Evolutionary conservation across 2,329 filamentous ascomycete genomes (phyloP), one percentile per base, ranked within the genome.

Genomic region (Beauveria brongniartii): DNA sequence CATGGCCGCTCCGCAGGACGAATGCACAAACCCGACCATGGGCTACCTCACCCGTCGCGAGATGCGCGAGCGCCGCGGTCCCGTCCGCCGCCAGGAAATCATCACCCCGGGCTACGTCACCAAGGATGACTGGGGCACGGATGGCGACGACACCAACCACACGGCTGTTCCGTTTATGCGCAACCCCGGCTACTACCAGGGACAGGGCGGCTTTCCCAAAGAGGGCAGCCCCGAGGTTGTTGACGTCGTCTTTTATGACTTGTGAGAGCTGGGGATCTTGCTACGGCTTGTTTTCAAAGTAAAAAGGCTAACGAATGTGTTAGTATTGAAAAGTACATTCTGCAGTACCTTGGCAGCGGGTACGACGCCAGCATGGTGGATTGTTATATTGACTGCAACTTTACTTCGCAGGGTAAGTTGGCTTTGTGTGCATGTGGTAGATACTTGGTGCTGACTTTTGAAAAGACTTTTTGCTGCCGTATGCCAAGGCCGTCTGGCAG

Each of bases 111-210:
- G 82, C 3, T 83, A 84, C 68, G 78, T 74, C 3, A 85, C 82
- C 0, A 75, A 67, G 2, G 82, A 85, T 63, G 82, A 84, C 67
- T 84, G 83, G 65, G 82, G 82, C 55, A 75, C 69, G 3, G 82
- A 78, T 54, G 73, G 81, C 18, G 82, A 85, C 65, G 82, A 85
- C 63, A 85, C 82, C 0, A 66, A 75, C 6, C 82, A 85, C 69
- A 71, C 73, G 4, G 56, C 61, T 8, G 80, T 83, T 48, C 75
- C 80, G 1, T 67, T 73, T 60, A 82, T 79, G 70, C 50, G 66
- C 1, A 73, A 80, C 48, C 81, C 82, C 5, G 73, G 77, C 63
- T 80, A 80, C 65, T 78, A 82, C 65, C 77, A 81, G 66, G 76
- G 75, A 3, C 75, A 77, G 18, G 80, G 71, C 7, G 78, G 76